Percentiles rank a stretch among this genome's conserved stretches.
phyloP scores from a whole-genome alignment of 2,329 filamentous ascomycete species.

The Claviceps sp. region DNA sequence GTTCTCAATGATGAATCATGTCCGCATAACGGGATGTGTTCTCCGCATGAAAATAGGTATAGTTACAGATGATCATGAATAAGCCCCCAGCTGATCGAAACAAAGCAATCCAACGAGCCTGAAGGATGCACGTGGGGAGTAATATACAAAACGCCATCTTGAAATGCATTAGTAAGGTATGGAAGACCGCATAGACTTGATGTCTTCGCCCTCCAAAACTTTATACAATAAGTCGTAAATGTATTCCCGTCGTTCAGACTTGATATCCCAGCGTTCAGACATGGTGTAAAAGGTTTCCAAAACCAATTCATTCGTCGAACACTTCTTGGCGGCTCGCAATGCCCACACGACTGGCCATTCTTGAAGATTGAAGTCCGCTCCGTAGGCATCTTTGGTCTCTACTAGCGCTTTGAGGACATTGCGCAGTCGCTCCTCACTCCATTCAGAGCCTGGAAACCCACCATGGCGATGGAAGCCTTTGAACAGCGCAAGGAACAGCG shows the following conservation, averaged over 20 bases:
- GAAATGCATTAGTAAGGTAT: constrained; percentile 12
- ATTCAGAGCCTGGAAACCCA: constrained; percentile 46
- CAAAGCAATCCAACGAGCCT: neutral
- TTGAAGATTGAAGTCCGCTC: constrained; percentile 36
- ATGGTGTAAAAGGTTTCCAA: constrained; percentile 40
- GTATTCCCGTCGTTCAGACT: constrained; percentile 27
- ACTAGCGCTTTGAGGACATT: constrained; percentile 54
- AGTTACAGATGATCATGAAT: neutral
- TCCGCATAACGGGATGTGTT: neutral
- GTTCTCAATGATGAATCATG: neutral
- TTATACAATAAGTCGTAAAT: constrained; percentile 32
- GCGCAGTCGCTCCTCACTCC: constrained; percentile 58
- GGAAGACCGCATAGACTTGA: constrained; percentile 13
- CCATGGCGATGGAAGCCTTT: constrained; percentile 70
- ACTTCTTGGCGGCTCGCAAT: constrained; percentile 50
- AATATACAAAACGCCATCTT: neutral
- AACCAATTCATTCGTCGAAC: constrained; percentile 36
- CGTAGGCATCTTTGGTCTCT: constrained; percentile 33
- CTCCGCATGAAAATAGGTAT: neutral
- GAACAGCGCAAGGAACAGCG: constrained; percentile 69
- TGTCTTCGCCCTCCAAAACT: constrained; percentile 22
- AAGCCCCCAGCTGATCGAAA: neutral
- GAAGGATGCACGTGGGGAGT: neutral
- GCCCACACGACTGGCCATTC: constrained; percentile 49
- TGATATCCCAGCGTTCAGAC: constrained; percentile 32